Conservation (phyloP, 2,329 filamentous ascomycete genomes). For the Pseudonectria foliicola region DNA sequence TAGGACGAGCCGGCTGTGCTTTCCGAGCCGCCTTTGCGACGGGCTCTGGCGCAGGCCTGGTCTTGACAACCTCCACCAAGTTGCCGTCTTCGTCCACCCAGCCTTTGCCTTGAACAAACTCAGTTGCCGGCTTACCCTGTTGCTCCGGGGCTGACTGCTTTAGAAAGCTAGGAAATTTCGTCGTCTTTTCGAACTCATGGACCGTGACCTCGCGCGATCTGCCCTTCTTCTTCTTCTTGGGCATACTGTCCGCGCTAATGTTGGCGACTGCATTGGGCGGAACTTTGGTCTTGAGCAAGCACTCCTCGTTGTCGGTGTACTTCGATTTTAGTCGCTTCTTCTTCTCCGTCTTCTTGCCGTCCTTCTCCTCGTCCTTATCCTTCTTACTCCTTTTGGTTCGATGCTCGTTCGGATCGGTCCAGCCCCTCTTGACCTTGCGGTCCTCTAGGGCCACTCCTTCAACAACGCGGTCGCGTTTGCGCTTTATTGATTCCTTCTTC, state of each 20-base stretch:
- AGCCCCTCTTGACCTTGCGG: constrained; percentile 80
- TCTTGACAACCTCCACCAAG: constrained; percentile 57
- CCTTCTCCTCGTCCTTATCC: constrained; percentile 35
- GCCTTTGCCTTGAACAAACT: constrained; percentile 76
- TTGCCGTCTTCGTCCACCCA: constrained; percentile 79
- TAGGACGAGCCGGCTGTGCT: constrained; percentile 11
- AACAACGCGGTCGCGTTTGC: constrained; percentile 44
- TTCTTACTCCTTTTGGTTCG: constrained; percentile 42
- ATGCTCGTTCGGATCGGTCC: constrained; percentile 62
- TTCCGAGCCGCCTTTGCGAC: constrained; percentile 17
- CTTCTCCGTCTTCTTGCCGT: constrained; percentile 48
- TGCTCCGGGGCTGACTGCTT: constrained; percentile 38
- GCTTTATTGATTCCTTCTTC: constrained; percentile 36
- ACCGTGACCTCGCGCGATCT: constrained; percentile 53
- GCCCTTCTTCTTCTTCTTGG: constrained; percentile 51
- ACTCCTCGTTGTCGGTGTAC: constrained; percentile 73
- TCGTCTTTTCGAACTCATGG: constrained; percentile 84
- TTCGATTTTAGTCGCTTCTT: constrained; percentile 61
- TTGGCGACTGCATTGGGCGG: constrained; percentile 42
- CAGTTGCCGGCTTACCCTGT: constrained; percentile 34
- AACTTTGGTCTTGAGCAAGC: constrained; percentile 76
- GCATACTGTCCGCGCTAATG: constrained; percentile 32
- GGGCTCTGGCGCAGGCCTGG: constrained; percentile 20
- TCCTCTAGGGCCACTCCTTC: constrained; percentile 65
- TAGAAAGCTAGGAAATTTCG: constrained; percentile 75